A percentile compares a stretch with the other conserved stretches of the same genome.
phyloP scores from a whole-genome alignment of 2,329 filamentous ascomycete species.

The Penicillium crustosum region DNA sequence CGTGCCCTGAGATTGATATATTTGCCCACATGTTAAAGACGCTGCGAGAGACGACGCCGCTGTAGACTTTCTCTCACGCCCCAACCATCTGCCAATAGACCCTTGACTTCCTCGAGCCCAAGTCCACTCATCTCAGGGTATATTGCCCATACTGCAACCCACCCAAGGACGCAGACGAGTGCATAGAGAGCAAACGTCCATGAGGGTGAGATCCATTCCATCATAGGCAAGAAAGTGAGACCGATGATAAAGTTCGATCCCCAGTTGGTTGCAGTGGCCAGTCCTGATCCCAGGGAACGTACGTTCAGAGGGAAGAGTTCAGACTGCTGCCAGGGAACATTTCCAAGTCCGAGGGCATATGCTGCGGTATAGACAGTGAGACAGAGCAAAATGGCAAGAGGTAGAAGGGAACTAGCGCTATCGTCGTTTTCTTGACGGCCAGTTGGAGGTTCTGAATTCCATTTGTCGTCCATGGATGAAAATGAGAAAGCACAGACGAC shows the following conservation, averaged over 20 bases:
- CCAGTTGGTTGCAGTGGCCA: slow-evolving; percentile 80
- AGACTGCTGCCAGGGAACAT: slow-evolving; percentile 94
- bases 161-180: slow-evolving; percentile 64
- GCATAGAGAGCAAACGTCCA: slow-evolving; percentile 85
- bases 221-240: slow-evolving; percentile 82
- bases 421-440: slow-evolving; percentile 25
- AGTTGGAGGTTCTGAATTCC: slow-evolving; percentile 15
- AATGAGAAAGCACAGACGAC: slow-evolving; percentile 72
- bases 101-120: slow-evolving; percentile 75
- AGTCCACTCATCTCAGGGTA: slow-evolving; percentile 87
- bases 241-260: slow-evolving; percentile 81
- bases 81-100: slow-evolving; percentile 70
- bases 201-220: slow-evolving; percentile 70
- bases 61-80: slow-evolving; percentile 58
- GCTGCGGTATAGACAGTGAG: slow-evolving; percentile 81
- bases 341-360: slow-evolving; percentile 85
- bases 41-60: slow-evolving; percentile 2
- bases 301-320: slow-evolving; percentile 76
- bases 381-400: slow-evolving; percentile 65
- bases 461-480: slow-evolving; percentile 56
- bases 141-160: slow-evolving; percentile 66
- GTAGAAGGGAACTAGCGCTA: slow-evolving; percentile 28
- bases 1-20: neutral
- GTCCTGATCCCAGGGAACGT: slow-evolving; percentile 61
- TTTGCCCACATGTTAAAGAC: neutral